Evolutionary conservation across 2,329 filamentous ascomycete genomes (phyloP), one percentile per base, ranked within the genome.

Genomic region (Penicillium glabrum): DNA sequence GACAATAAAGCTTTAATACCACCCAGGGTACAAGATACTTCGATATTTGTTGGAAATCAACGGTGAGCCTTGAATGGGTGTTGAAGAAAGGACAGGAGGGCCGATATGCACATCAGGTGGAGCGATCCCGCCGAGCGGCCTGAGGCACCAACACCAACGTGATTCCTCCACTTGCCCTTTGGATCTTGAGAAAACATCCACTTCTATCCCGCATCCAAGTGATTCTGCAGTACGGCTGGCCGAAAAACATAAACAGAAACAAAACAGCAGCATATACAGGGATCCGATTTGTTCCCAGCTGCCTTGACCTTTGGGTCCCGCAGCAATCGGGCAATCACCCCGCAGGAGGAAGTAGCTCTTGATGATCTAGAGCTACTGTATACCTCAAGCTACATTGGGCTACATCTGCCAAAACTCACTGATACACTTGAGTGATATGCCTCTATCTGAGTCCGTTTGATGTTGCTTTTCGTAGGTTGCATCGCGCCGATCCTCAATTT

Each of bases 131-230:
- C 33, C 3, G 16, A 3, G 8, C 2, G 26, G 59, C 59, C 59
- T 61, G 29, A 61, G 59, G 59, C 55, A 53, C 45, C 33, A 45
- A 46, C 29, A n/a, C 44, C n/a, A 62, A 62, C 60, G 60, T 62
- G 60, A 62, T 62, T 50, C 51, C 49, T 57, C 50, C 49, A 58
- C 55, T 54, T 53, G 50, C 47, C 45, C 23, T 27, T 43, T 53
- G 26, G 11, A 29, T 24, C n/a, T 24, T 33, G 27, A 24, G 19
- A 26, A 23, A 37, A 26, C 37, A 37, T 35, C 50, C 19, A 33
- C 21, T 29, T 24, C 33, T 10, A 29, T 33, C 29, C 27, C 49
- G 45, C 6, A 23, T 35, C 26, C 19, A 26, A 39, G 29, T 39
- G 35, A 39, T 13, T 24, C 47, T 29, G n/a, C 16, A 21, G 21